phyloP scores from a whole-genome alignment of 1,139 yeast species.

The Blastobotrys petasosporus region DNA sequence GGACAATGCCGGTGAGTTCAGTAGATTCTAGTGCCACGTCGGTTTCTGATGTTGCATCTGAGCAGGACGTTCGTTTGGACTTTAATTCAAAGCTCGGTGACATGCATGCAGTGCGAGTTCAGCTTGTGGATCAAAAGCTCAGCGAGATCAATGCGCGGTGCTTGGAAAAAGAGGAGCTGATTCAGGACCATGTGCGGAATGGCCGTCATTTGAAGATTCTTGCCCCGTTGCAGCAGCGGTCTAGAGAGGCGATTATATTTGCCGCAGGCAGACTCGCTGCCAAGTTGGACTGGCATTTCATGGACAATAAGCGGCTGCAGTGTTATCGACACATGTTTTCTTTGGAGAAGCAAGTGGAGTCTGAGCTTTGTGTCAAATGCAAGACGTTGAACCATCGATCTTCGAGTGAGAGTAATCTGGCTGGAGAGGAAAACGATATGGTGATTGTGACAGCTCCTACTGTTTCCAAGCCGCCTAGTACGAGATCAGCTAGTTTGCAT shows the following conservation, averaged over 20 bases:
- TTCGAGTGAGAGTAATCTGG: too few relatives aligned
- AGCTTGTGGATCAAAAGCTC: constrained; percentile 25
- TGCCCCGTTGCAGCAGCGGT: constrained; percentile 48
- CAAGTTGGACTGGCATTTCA: constrained; percentile 50
- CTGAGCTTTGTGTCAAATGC: constrained; percentile 17
- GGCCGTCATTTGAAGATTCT: constrained; percentile 39
- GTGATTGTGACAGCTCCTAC: too few relatives aligned
- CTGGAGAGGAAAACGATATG: too few relatives aligned
- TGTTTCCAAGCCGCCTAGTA: too few relatives aligned
- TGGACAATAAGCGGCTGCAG: constrained; percentile 42
- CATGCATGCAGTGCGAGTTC: constrained; percentile 11
- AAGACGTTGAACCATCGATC: neutral
- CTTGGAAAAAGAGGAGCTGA: constrained; percentile 32
- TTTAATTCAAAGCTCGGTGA: constrained; percentile 3
- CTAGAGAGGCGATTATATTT: constrained; percentile 43
- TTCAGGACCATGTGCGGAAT: constrained; percentile 36
- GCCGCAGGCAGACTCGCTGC: constrained; percentile 45
- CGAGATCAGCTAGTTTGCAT: too few relatives aligned
- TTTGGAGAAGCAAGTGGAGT: constrained; percentile 30
- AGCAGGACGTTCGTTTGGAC: neutral
- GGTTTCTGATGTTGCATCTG: neutral
- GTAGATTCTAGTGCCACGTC: neutral
- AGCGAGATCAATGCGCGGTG: constrained; percentile 33
- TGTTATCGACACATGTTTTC: constrained; percentile 40
- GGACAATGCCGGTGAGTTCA: too few relatives aligned